These are phyloP conservation scores for Atalantia buxifolia DNA, from an alignment of 345 rosid species.

Conservation along the genomic window DNA sequence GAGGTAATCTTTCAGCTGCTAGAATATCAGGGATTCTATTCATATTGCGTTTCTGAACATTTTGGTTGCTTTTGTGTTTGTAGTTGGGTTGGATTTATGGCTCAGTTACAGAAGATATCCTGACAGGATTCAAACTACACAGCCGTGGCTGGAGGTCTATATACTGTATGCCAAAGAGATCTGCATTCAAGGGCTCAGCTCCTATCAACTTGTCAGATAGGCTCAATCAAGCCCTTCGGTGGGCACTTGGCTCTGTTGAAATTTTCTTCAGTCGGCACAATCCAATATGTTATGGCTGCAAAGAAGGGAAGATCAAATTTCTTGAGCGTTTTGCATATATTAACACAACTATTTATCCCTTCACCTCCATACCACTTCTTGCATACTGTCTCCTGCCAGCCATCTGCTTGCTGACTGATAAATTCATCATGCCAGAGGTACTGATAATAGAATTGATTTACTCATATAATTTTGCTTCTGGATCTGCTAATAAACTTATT, in stretches of 20 bases:
- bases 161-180: constrained; percentile 84
- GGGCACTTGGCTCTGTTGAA: constrained; percentile 99
- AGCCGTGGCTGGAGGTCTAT: constrained; percentile 97
- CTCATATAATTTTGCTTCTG: background rate
- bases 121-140: constrained; percentile 97
- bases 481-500: background rate
- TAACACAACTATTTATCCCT: constrained; percentile 93
- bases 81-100: constrained; percentile 98
- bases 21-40: background rate
- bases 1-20: constrained; percentile 51
- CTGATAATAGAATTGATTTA: background rate
- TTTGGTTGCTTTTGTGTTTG: constrained; percentile 21
- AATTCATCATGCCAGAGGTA: constrained; percentile 98
- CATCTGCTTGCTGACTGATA: constrained; percentile 92
- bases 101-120: constrained; percentile 93
- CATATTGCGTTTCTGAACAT: constrained; percentile 3
- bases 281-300: constrained; percentile 83
- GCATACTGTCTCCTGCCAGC: constrained; percentile 95
- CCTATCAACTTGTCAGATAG: constrained; percentile 94
- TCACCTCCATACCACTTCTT: constrained; percentile 86
- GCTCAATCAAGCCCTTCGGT: constrained; percentile 89
- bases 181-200: constrained; percentile 97
- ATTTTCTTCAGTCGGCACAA: constrained; percentile 93
- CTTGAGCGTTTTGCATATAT: constrained; percentile 85
- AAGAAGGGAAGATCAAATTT: constrained; percentile 88